Base-by-base conservation (phyloP, 495 filamentous ascomycete genomes). In the Bryoglossum gracile region DNA sequence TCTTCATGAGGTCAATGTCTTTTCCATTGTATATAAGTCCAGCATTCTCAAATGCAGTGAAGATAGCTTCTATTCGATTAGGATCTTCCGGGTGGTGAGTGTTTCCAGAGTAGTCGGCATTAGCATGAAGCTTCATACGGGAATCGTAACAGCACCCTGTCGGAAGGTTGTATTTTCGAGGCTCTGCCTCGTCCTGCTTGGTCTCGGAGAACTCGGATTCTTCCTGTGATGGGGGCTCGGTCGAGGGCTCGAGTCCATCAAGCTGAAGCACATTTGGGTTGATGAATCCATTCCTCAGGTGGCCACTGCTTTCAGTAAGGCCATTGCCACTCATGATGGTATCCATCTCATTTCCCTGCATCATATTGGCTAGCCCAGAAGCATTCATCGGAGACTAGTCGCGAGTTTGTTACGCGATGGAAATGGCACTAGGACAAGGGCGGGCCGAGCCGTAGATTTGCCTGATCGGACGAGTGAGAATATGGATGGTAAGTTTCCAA, bases 11-110 rank as follows among this genome's bases (percentile, higher is more conserved):
- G 0, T 75, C 65, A 11, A 61, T 58, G n/a, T 74, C 68, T 0
- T 61, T 57, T 0, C 78, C 78, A 0, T 64, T 64, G 46, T 66
- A 76, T 13, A 94, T 75, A 11, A 99, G 74, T 1, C 87, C 89
- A 40, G 82, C 83, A 51, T 78, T 68, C 57, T 82, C 87, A 43
- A 99, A 79, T 17, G 81, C 84, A 49, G 84, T 80, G 76, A 87
- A 94, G 53, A 99, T 99, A 55, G 81, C 80, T 42, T 83, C 84
- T 43, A 97, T 96, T 4, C 92, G 78, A 21, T 87, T 75, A 0
- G 94, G 94, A 54, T 97, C 89, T 65, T 99, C 92, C 1, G 94
- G 92, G 54, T 99, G 92, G 48, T 88, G 79, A 14, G 91, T 86
- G 34, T 71, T 71, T 36, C 62, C 72, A 57, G 60, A 75, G 75